phyloP scores from a whole-genome alignment of 139 green algal genomes.

The Raphidocelis subcapitata region DNA sequence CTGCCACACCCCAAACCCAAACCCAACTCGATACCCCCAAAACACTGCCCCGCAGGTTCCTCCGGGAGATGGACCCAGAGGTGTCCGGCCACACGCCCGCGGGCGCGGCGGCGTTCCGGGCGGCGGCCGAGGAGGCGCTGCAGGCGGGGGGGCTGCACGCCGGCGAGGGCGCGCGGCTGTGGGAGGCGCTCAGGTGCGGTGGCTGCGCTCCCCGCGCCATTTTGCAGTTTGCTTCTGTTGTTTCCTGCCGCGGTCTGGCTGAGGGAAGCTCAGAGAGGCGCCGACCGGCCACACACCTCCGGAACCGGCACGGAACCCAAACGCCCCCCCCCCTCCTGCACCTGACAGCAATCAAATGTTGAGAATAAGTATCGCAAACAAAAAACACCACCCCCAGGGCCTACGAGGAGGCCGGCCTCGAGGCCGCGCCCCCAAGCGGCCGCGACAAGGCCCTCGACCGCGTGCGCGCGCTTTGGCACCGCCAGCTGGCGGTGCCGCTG shows the following conservation, averaged over 20 bases:
- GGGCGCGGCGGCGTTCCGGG: slow-evolving; percentile 46
- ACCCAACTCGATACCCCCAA: too few relatives aligned
- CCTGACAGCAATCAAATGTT: too few relatives aligned
- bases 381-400: slow-evolving; percentile 19
- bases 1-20: too few relatives aligned
- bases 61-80: slow-evolving; percentile 40
- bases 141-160: slow-evolving; percentile 69
- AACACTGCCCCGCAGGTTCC: slow-evolving; percentile 40
- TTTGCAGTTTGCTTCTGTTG: too few relatives aligned
- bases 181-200: slow-evolving; percentile 57
- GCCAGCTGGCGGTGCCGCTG: slow-evolving; percentile 66
- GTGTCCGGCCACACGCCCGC: slow-evolving; percentile 25
- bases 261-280: too few relatives aligned
- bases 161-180: slow-evolving; percentile 46
- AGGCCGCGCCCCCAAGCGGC: slow-evolving; percentile 9
- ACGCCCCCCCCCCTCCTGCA: too few relatives aligned
- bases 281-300: too few relatives aligned
- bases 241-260: too few relatives aligned
- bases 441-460: slow-evolving; percentile 51
- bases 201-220: too few relatives aligned
- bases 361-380: too few relatives aligned
- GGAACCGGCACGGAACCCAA: too few relatives aligned
- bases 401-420: slow-evolving; percentile 40
- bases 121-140: slow-evolving; percentile 58
- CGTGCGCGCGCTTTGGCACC: slow-evolving; percentile 58